Evolutionary conservation across 495 filamentous ascomycete genomes (phyloP).

Genomic region (Halenospora varia): DNA sequence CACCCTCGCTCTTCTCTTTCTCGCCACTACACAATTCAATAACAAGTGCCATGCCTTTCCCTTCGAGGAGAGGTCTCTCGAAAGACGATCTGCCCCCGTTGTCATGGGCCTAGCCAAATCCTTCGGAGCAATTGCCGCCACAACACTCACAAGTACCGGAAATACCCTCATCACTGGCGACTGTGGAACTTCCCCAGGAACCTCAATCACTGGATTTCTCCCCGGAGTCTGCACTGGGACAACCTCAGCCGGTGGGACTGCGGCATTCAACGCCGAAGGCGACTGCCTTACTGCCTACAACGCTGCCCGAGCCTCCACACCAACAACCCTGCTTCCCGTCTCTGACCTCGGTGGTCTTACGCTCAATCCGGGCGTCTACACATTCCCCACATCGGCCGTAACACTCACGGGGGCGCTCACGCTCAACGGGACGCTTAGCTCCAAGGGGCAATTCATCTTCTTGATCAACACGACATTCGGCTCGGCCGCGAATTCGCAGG

Average conservation of each 20-base stretch:
- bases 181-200: slow-evolving; percentile 11
- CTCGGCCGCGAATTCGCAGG: background rate
- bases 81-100: slow-evolving; percentile 1
- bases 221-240: slow-evolving; percentile 5
- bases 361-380: slow-evolving; percentile 14
- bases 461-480: slow-evolving; percentile 9
- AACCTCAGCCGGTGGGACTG: background rate
- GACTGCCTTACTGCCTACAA: slow-evolving; percentile 16
- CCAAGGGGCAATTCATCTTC: slow-evolving; percentile 17
- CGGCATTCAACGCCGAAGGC: slow-evolving; percentile 3
- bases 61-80: background rate
- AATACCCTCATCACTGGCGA: slow-evolving; percentile 8
- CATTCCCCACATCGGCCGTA: slow-evolving; percentile 2
- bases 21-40: background rate
- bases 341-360: slow-evolving; percentile 8
- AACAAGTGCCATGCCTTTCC: background rate
- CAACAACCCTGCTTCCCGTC: slow-evolving; percentile 4
- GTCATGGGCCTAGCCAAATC: slow-evolving; percentile 4
- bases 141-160: slow-evolving; percentile 10
- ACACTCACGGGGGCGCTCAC: slow-evolving; percentile 6
- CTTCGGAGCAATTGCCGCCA: slow-evolving; percentile 7
- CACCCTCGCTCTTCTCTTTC: background rate
- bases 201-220: slow-evolving; percentile 15
- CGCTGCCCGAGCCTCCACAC: background rate
- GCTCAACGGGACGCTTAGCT: slow-evolving; percentile 1